Percentiles rank a stretch among this genome's conserved stretches.
Evolutionary conservation across 495 filamentous ascomycete genomes (phyloP).

Genomic region (Rhypophila decipiens): DNA sequence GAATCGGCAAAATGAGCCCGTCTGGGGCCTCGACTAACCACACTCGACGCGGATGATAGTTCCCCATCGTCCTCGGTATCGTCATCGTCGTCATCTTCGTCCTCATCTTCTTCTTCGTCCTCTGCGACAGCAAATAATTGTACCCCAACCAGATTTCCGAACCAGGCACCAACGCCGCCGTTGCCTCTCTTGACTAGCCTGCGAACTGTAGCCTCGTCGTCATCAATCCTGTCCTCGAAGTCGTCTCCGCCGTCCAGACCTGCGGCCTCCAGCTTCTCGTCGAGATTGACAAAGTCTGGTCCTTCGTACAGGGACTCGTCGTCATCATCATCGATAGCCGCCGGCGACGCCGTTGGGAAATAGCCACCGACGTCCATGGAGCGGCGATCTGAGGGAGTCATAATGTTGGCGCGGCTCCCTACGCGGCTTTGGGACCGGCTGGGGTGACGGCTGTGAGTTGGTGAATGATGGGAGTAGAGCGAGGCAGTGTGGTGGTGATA

Average conservation of each 20-base stretch:
- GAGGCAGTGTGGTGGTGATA: neutral
- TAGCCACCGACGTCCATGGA: constrained; percentile 17
- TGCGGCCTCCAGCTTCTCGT: constrained; percentile 39
- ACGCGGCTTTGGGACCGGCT: constrained; percentile 41
- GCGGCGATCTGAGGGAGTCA: constrained; percentile 28
- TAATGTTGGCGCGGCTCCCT: constrained; percentile 32
- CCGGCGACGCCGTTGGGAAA: constrained; percentile 6
- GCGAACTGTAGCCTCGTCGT: constrained; percentile 50
- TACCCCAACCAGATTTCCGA: constrained; percentile 70
- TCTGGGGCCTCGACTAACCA: neutral
- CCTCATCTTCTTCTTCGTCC: constrained; percentile 48
- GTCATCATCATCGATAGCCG: constrained; percentile 20
- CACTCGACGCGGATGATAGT: constrained; percentile 13
- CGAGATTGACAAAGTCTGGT: constrained; percentile 55
- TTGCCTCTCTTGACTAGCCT: constrained; percentile 52
- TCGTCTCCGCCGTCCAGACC: constrained; percentile 8
- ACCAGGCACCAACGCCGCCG: constrained; percentile 66
- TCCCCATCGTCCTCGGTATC: constrained; percentile 26
- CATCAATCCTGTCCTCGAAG: constrained; percentile 23
- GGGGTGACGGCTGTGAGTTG: constrained; percentile 30
- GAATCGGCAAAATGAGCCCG: constrained; percentile 10
- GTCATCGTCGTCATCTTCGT: constrained; percentile 40
- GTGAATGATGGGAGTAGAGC: constrained; percentile 33
- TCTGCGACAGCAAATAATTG: constrained; percentile 66
- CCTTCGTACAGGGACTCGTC: constrained; percentile 32